Evolutionary conservation across 257 asterid species (phyloP).

Genomic region (Fraxinus cuspidata): DNA sequence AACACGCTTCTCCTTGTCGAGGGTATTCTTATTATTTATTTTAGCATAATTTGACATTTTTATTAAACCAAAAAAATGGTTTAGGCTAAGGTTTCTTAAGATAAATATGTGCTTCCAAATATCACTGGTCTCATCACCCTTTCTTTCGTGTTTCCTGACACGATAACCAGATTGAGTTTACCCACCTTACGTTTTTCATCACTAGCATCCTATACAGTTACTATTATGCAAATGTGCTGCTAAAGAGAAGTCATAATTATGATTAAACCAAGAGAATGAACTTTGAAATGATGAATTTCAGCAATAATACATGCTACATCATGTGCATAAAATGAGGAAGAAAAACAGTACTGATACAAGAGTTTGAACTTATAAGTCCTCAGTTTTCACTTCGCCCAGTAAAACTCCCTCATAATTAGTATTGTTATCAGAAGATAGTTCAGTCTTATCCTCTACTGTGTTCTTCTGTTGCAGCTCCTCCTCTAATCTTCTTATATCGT

Average conservation of each 20-base stretch:
- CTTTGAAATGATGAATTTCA: neutral
- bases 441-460: slow-evolving; percentile 37
- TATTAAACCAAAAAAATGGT: too few relatives aligned
- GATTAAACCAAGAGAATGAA: too few relatives aligned
- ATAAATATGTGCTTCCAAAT: too few relatives aligned
- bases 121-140: too few relatives aligned
- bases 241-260: neutral
- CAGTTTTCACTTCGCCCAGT: slow-evolving; percentile 39
- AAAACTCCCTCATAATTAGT: slow-evolving; percentile 34
- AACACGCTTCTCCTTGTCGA: too few relatives aligned
- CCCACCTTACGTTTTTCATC: neutral
- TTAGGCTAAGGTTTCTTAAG: too few relatives aligned
- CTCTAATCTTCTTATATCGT: slow-evolving; percentile 53
- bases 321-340: neutral
- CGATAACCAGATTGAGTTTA: neutral
- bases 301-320: neutral
- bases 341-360: neutral
- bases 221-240: neutral
- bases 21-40: too few relatives aligned
- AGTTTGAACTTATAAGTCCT: slow-evolving; percentile 18
- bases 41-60: too few relatives aligned
- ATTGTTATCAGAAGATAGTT: slow-evolving; percentile 26
- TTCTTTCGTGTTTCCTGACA: neutral
- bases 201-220: neutral
- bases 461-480: slow-evolving; percentile 40